These are phyloP conservation scores for Gaertneriomyces sp. DNA, from an alignment of 192 early-diverging fungal species.

Conservation along the genomic window DNA sequence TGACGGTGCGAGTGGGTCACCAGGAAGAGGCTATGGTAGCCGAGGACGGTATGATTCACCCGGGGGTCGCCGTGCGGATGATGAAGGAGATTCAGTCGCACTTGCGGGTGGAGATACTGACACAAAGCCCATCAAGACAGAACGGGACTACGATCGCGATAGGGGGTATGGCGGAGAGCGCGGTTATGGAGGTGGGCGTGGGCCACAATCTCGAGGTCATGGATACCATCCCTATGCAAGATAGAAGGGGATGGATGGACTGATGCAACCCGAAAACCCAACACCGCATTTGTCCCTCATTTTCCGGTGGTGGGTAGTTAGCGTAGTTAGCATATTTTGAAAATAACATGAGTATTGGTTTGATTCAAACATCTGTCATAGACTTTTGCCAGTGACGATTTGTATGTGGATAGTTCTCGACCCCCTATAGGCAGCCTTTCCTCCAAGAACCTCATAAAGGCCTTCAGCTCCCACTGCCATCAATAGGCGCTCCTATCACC, in stretches of 20 bases:
- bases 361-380: no score
- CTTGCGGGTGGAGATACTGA: conserved; percentile 21
- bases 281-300: no score
- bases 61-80: conserved; percentile 31
- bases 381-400: no score
- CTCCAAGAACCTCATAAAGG: no score
- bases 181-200: conserved; percentile 7
- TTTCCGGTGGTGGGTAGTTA: no score
- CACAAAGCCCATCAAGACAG: conserved; percentile 15
- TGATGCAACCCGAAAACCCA: no score
- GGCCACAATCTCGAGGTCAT: conserved; percentile 26
- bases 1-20: conserved; percentile 10
- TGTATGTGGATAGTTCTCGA: no score
- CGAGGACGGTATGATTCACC: conserved; percentile 29
- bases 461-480: no score
- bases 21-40: conserved; percentile 15
- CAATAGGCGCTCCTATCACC: no score
- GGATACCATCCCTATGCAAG: conserved; percentile 30
- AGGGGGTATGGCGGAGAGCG: conserved; percentile 10
- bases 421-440: no score
- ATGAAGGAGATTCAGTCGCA: conserved; percentile 20
- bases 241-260: background rate
- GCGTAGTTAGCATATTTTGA: no score
- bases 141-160: conserved; percentile 20
- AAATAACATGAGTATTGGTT: no score